Base-by-base conservation (phyloP, 345 rosid species). In the Eutrema yunnanense region DNA sequence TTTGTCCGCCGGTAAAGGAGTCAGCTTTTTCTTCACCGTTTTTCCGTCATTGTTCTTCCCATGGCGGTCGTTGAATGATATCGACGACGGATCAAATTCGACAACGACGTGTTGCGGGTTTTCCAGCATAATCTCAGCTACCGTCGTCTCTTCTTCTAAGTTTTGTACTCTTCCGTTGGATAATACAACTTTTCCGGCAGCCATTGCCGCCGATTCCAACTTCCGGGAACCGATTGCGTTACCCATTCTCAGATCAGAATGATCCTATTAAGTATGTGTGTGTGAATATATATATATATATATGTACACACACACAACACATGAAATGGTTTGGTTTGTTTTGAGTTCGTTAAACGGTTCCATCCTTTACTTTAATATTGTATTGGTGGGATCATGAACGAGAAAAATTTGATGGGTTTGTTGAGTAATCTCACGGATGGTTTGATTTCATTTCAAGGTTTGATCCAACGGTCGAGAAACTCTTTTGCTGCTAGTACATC, bases 41-140 rank as follows among this genome's bases (percentile, higher is more conserved):
- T 70, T 70, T 2, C 41, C 62, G 1, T 55, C 27, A 0, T 64
- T 58, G 2, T 48, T 66, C 49, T 59, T 67, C 55, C 46, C 46
- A 10, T 52, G 7, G 8, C 7, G 54, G 32, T 50, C 8, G 54
- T 63, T 26, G 72, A 76, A 76, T 11, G 80, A 64, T 77, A 77
- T 60, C 0, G 77, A 58, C 6, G 77, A 66, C 0, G 86, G 65
- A 16, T 72, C 75, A 73, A 88, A 83, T 67, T 91, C 95, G 9
- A 87, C 92, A 48, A 91, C 97, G 10, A 88, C 92, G 9, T 91
- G 87, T 36, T 81, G 84, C 0, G 95, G 97, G 68, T 88, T 77
- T 8, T 88, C 97, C 6, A 91, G 60, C 95, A 91, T 91, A 2
- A 91, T 82, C 85, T 91, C 97, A 0, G 95, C 95, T n/a, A 66